Evolutionary conservation across 2,329 filamentous ascomycete genomes (phyloP), one percentile per base, ranked within the genome.

Genomic region (Exophiala sp.): DNA sequence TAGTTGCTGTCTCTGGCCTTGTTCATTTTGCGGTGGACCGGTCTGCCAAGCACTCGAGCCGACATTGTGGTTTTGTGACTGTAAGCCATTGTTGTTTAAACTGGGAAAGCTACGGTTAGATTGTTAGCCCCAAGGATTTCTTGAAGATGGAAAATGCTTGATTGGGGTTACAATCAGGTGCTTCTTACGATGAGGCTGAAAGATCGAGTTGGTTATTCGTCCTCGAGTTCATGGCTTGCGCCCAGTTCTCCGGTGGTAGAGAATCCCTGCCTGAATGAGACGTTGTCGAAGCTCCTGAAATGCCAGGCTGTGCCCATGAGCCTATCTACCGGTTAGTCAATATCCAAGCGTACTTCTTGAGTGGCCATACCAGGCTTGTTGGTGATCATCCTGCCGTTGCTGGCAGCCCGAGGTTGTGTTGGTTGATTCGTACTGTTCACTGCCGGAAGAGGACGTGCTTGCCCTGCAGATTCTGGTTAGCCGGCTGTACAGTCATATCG

Each of bases 21-120:
- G 52, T 43, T 59, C 58, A 32, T 43, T 52, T 39, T 58, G 52
- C 19, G 58, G 58, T 9, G 58, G 58, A 10, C 58, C 58, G 13
- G 56, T 56, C 43, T 61, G 58, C 58, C 58, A 61, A 5, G 58
- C 57, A 52, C 58, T 61, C 10, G 55, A 56, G 8, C 52, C 34
- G 13, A 52, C 47, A 24, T 44, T 51, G 13, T 56, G 53, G 30
- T 37, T 47, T 22, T 59, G 55, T 13, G 58, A 52, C 42, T 58
- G 55, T 21, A 54, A 44, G 16, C 56, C 54, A 22, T 40, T 51
- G 46, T 58, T 56, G 34, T 58, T 58, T 14, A 60, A 39, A 52
- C 58, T 60, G 6, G 58, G 58, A 37, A 60, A 60, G 23, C 53
- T 56, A 38, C 24, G 11, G 19, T 16, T n/a, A 30, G 30, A 38